Conservation (phyloP, 495 filamentous ascomycete species). For the Endocarpon pusillum region DNA sequence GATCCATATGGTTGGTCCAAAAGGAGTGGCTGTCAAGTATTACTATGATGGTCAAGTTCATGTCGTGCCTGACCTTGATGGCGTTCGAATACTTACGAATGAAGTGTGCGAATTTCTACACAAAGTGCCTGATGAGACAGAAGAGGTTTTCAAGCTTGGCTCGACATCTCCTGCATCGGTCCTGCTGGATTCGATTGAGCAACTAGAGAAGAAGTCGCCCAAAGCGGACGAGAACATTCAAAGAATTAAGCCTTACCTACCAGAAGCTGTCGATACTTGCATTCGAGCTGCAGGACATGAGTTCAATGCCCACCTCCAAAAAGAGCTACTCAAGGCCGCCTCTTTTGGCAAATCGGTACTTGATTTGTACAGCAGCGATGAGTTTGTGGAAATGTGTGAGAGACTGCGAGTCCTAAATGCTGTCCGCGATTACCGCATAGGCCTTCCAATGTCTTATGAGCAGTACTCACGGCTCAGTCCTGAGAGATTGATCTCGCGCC, state of each 20-base stretch:
- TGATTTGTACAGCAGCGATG: conserved; percentile 90
- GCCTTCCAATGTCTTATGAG: conserved; percentile 80
- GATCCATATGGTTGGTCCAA: conserved; percentile 83
- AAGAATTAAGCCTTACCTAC: conserved; percentile 68
- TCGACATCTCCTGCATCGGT: conserved; percentile 79
- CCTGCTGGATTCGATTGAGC: conserved; percentile 77
- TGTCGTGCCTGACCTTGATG: conserved; percentile 75
- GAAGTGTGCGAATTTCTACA: conserved; percentile 92
- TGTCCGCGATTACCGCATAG: conserved; percentile 76
- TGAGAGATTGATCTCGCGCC: conserved; percentile 65
- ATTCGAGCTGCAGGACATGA: conserved; percentile 85
- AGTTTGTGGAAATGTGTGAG: conserved; percentile 98
- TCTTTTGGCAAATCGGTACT: conserved; percentile 95
- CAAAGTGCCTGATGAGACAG: conserved; percentile 75
- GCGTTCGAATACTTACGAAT: conserved; percentile 71
- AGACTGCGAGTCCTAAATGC: conserved; percentile 84
- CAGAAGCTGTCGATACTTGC: conserved; percentile 83
- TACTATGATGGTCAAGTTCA: conserved; percentile 87
- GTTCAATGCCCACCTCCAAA: conserved; percentile 81
- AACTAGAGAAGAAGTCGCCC: conserved; percentile 82
- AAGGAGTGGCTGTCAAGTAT: conserved; percentile 60
- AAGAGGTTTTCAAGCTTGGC: conserved; percentile 76
- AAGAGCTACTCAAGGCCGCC: conserved; percentile 82
- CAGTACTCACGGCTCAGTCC: conserved; percentile 79
- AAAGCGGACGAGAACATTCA: conserved; percentile 97